Base-by-base conservation (phyloP, 176 grass and related monocot species). In the Oryza glaberrima region DNA sequence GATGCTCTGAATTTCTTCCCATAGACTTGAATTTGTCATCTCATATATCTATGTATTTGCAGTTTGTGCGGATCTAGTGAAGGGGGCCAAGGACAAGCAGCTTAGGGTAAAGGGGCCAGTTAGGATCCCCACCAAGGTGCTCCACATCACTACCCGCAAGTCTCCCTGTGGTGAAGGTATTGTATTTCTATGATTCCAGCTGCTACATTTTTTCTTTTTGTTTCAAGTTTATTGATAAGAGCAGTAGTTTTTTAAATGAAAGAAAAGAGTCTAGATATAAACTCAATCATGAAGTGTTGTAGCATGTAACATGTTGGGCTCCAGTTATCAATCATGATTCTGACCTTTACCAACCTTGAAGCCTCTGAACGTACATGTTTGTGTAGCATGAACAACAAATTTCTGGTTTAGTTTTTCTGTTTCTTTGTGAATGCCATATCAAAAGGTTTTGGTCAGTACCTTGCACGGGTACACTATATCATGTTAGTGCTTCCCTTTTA, bases 1-100 rank as follows among this genome's bases (percentile, higher is more conserved):
- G 43, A 9, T 10, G 13, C 47, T 34, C 4, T n/a, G 25, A 25
- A 20, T 20, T 19, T 20, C 23, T 16, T 12, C 46, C 38, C 40
- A 0, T 12, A 13, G 30, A 54, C 9, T 56, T 7, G 34, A 7
- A n/a, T 75, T 84, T 30, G 13, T 75, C 9, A 10, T 63, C 13
- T 72, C 23, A 54, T 11, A 15, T n/a, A 36, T 56, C 2, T 43
- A 0, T 54, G 14, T 6, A 40, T 28, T 26, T 84, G n/a, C 73
- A 82, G 89, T 91, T 41, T 91, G 85, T 41, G 51, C 77, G 3
- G 85, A 91, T 84, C 82, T 91, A 76, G 85, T 84, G 49, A 87
- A 84, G 85, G 89, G 89, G 40, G 85, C 85, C 75, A 88, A 88
- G 81, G 89, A 91, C 65, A 91, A 88, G 85, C 81, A 88, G 20